These are phyloP conservation scores for Suillus subaureus DNA, from an alignment of 768 basidiomycete species.

Conservation along the genomic window DNA sequence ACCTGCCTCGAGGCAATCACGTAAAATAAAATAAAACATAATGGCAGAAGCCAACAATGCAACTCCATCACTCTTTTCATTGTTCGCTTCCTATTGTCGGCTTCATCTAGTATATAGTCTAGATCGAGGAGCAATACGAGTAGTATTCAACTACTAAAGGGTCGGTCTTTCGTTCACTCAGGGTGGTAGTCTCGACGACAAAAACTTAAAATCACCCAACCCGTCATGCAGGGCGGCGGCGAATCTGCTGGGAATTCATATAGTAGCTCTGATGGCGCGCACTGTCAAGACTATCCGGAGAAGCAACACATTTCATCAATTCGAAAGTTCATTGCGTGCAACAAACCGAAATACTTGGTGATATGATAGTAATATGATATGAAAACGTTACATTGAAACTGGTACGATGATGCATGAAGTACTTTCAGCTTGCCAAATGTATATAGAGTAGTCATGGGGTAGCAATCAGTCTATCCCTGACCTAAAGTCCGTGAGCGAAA, in stretches of 20 bases:
- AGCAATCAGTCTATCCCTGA: not conserved
- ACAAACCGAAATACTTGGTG: constrained; percentile 19
- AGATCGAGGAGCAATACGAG: not conserved
- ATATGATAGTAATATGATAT: constrained; percentile 25
- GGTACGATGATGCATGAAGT: constrained; percentile 9
- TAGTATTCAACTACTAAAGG: not conserved
- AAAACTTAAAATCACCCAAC: constrained; percentile 15
- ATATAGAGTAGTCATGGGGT: constrained; percentile 11
- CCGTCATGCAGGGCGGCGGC: constrained; percentile 6
- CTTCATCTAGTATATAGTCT: not conserved
- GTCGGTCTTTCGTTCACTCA: not conserved
- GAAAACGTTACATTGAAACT: constrained; percentile 27
- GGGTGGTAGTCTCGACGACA: constrained; percentile 8
- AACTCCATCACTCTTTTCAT: not conserved
- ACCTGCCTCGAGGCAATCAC: constrained; percentile 31
- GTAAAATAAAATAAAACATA: constrained; percentile 17
- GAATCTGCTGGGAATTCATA: constrained; percentile 1
- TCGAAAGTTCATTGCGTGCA: not conserved
- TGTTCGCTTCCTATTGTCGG: constrained; percentile 7
- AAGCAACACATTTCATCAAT: constrained; percentile 10
- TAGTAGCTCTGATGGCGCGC: constrained; percentile 19
- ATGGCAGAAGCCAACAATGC: constrained; percentile 15
- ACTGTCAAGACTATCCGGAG: constrained; percentile 16
- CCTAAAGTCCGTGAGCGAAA: constrained; percentile 2
- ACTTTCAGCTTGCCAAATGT: constrained; percentile 19